Percentiles rank a stretch among this genome's conserved stretches.
These are phyloP conservation scores for Calonectria henricotiae DNA, from an alignment of 2,329 filamentous ascomycete species.

Conservation along the genomic window DNA sequence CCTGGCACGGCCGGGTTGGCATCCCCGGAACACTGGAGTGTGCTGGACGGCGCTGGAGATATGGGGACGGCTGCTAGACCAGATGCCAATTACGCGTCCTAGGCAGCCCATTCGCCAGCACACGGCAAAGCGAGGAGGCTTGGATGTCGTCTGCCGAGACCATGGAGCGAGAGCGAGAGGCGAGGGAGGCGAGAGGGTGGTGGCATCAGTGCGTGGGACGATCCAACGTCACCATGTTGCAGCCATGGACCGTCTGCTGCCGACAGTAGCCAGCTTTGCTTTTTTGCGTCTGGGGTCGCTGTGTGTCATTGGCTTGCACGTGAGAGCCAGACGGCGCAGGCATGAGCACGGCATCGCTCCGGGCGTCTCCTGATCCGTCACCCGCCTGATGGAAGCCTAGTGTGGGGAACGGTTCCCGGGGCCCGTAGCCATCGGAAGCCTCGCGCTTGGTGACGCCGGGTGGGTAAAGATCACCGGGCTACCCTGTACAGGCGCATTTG, in stretches of 20 bases:
- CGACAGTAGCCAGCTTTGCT: slow-evolving; percentile 24
- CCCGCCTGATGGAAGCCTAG: slow-evolving; percentile 35
- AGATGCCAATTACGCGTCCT: slow-evolving; percentile 25
- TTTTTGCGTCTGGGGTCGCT: slow-evolving; percentile 17
- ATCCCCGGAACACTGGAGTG: slow-evolving; percentile 45
- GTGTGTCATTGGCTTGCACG: slow-evolving; percentile 36
- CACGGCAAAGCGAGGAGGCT: slow-evolving; percentile 10
- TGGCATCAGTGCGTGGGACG: slow-evolving; percentile 38
- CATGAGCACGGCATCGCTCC: slow-evolving; percentile 41
- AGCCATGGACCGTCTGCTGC: slow-evolving; percentile 22
- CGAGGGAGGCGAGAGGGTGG: slow-evolving; percentile 4
- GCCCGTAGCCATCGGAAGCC: slow-evolving; percentile 40
- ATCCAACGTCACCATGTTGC: slow-evolving; percentile 48
- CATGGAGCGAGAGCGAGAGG: slow-evolving; percentile 26
- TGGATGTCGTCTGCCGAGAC: slow-evolving; percentile 31
- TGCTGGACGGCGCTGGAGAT: slow-evolving; percentile 7
- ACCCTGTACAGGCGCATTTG: slow-evolving; percentile 39
- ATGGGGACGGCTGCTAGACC: slow-evolving; percentile 8
- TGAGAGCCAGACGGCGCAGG: slow-evolving; percentile 30
- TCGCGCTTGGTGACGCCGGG: slow-evolving; percentile 40
- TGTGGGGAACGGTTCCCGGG: slow-evolving; percentile 29
- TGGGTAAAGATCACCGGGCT: slow-evolving; percentile 27
- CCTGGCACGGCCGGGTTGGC: slow-evolving; percentile 42
- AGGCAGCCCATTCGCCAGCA: slow-evolving; percentile 38
- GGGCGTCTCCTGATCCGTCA: slow-evolving; percentile 45